Percentiles rank a stretch among this genome's conserved stretches.
These are phyloP conservation scores for Wilhelminamyces savonicus DNA, from an alignment of 805 yeast species.

Conservation along the genomic window DNA sequence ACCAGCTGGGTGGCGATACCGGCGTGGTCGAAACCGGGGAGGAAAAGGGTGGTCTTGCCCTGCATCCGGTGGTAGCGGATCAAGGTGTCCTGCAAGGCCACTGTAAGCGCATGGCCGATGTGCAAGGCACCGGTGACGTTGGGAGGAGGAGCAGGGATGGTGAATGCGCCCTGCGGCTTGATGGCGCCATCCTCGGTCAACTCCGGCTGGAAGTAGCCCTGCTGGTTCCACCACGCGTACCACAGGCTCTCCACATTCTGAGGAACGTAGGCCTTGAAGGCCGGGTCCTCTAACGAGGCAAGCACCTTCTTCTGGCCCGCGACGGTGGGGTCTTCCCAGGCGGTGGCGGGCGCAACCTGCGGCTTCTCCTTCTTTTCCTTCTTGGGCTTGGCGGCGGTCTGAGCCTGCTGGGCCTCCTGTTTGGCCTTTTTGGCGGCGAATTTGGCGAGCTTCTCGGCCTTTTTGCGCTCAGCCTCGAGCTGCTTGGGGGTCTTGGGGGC, in stretches of 20 bases:
- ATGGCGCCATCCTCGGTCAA: slow-evolving; percentile 65
- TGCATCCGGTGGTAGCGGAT: slow-evolving; percentile 95
- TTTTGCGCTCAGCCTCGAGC: slow-evolving; percentile 78
- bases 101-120: slow-evolving; percentile 96
- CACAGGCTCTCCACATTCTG: slow-evolving; percentile 91
- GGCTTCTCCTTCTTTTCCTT: slow-evolving; percentile 68
- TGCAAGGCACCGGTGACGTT: slow-evolving; percentile 98
- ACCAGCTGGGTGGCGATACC: slow-evolving; percentile 99
- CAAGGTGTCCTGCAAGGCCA: slow-evolving; percentile 88
- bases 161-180: slow-evolving; percentile 78
- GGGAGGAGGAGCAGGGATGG: slow-evolving; percentile 99
- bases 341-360: slow-evolving; percentile 70
- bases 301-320: slow-evolving; percentile 90
- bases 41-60: slow-evolving; percentile 86
- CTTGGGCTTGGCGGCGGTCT: slow-evolving; percentile 38
- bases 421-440: slow-evolving; percentile 78
- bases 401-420: slow-evolving; percentile 39
- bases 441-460: slow-evolving; percentile 83
- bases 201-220: slow-evolving; percentile 86
- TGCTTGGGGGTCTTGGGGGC: slow-evolving; percentile 62
- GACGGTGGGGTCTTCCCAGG: slow-evolving; percentile 73
- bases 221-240: slow-evolving; percentile 95
- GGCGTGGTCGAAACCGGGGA: slow-evolving; percentile 98
- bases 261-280: slow-evolving; percentile 92
- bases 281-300: slow-evolving; percentile 83